Conservation (phyloP, 257 asterid species). For the Plectranthus barbatus region DNA sequence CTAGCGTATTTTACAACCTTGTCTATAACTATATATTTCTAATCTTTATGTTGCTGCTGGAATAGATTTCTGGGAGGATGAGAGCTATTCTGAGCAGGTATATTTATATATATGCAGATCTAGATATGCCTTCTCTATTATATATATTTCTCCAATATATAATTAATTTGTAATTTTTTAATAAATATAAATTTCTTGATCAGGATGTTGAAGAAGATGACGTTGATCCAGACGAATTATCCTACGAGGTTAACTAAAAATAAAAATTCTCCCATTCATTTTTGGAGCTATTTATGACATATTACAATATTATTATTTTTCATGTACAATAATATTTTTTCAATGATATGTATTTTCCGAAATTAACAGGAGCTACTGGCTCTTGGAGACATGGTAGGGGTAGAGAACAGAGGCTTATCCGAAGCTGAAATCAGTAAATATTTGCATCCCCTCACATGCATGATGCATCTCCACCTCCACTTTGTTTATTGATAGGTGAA, state of each 20-base stretch:
- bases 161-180: too few species aligned
- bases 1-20: too few species aligned
- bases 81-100: slow-evolving; percentile 11
- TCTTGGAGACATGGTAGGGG: slow-evolving; percentile 61
- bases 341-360: too few species aligned
- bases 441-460: slow-evolving; percentile 27
- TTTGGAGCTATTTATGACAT: not conserved
- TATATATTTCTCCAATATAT: too few species aligned
- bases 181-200: too few species aligned
- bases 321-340: too few species aligned
- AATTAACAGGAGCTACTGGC: slow-evolving; percentile 46
- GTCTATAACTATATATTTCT: too few species aligned
- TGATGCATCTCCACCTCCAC: slow-evolving; percentile 22
- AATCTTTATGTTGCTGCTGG: too few species aligned
- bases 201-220: slow-evolving; percentile 55
- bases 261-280: not conserved
- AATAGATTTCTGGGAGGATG: too few species aligned
- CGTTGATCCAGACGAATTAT: slow-evolving; percentile 54
- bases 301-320: too few species aligned
- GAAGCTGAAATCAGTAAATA: slow-evolving; percentile 33
- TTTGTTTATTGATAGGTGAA: slow-evolving; percentile 40
- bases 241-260: slow-evolving; percentile 40
- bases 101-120: too few species aligned
- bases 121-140: too few species aligned
- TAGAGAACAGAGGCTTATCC: slow-evolving; percentile 51